These are phyloP conservation scores for Persicaria tinctoria DNA, from an alignment of 148 eudicot species.

Conservation along the genomic window DNA sequence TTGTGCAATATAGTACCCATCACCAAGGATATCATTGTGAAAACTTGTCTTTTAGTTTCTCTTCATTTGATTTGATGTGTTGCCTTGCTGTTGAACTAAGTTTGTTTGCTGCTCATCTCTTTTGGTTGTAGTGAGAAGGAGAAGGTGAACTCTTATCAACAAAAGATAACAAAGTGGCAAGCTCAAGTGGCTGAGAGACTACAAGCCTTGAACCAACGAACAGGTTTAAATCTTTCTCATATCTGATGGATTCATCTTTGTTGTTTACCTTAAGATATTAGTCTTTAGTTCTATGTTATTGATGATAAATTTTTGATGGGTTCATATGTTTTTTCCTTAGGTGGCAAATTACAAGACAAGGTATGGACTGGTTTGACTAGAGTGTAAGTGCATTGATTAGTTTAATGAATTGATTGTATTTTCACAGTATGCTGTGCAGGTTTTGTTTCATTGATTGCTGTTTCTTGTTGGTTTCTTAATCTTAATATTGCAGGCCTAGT, in stretches of 20 bases:
- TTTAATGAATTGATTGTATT: slow-evolving; percentile 1
- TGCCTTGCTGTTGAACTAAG: slow-evolving; percentile 1
- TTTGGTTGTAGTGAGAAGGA: slow-evolving; percentile 56
- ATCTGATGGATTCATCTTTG: not conserved
- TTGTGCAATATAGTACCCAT: not conserved
- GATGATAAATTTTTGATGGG: slow-evolving; percentile 4
- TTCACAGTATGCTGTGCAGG: not conserved
- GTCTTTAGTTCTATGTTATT: not conserved
- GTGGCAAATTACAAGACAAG: slow-evolving; percentile 47
- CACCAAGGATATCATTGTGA: not conserved
- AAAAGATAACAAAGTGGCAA: slow-evolving; percentile 95
- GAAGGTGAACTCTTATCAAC: slow-evolving; percentile 88
- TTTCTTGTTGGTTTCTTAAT: not conserved
- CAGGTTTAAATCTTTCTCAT: slow-evolving; percentile 32
- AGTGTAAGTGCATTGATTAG: slow-evolving; percentile 22
- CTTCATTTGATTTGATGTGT: not conserved
- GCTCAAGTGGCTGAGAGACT: slow-evolving; percentile 76
- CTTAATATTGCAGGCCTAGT: not conserved
- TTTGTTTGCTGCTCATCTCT: not conserved
- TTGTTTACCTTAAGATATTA: not conserved
- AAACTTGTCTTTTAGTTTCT: not conserved
- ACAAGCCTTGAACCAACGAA: slow-evolving; percentile 45
- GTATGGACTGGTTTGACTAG: slow-evolving; percentile 40
- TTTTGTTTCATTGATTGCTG: not conserved
- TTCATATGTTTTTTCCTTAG: slow-evolving; percentile 31